Base-by-base conservation (phyloP, 768 basidiomycete genomes). In the Russula olivacea region DNA sequence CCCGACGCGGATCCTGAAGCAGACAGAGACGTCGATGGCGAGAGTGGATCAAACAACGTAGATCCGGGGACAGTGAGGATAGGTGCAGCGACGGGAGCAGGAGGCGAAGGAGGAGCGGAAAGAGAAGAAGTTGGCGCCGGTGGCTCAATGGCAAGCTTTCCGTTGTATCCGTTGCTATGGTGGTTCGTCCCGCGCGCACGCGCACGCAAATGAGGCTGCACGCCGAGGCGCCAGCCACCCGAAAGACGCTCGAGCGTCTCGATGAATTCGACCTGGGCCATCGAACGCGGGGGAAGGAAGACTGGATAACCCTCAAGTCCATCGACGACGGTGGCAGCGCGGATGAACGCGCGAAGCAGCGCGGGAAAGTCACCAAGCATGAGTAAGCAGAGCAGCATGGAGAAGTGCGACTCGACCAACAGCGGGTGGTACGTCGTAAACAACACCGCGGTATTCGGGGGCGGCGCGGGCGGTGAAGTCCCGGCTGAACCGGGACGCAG, bases 401-500 rank as follows among this genome's bases (percentile, higher is more conserved):
- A 88, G 76, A 88, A 95, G 70, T 90, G 87, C 4, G 91, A 86
- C 71, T 95, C 93, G 61, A 93, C 87, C 55, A 94, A 82, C 58
- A 95, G 81, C 15, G 93, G 93, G 68, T 95, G 93, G 69, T 94
- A 95, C 0, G 93, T 92, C 55, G 93, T 91, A 76, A 90, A 89
- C 75, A 83, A 79, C n/a, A 83, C 73, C 1, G 86, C 83, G 3
- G 77, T 68, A 45, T 83, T 78, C 15, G 81, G 70, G 52, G 79
- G 69, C 21, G 62, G 58, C 3, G 51, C 10, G 25, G 74, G 63
- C 17, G 76, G 69, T 4, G 73, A 70, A 4, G 70, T 53, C 68
- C 69, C 69, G 58, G 83, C 83, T 63, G 74, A 78, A 36, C 86
- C 86, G 1, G 88, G 85, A 3, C 89, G 85, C 40, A 82, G 78